Evolutionary conservation across 345 rosid genomes (phyloP).

Genomic region (Iberis pinnata): DNA sequence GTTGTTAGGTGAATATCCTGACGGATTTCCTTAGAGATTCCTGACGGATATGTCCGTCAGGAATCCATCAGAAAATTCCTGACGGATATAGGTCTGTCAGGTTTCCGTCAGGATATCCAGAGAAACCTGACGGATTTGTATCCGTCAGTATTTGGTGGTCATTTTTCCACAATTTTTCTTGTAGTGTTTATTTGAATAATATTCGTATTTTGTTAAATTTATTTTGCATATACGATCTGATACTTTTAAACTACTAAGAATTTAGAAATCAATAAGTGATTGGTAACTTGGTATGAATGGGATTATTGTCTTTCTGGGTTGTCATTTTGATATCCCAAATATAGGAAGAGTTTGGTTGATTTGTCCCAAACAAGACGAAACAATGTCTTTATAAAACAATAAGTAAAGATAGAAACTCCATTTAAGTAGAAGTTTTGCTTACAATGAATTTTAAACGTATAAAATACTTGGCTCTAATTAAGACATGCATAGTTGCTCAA

Average conservation of each 20-base stretch:
- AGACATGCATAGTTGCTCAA: constrained; percentile 22
- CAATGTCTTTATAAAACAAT: too few species aligned
- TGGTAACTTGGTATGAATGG: constrained; percentile 3
- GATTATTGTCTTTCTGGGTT: background rate
- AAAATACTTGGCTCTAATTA: constrained; percentile 6
- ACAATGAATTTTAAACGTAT: background rate
- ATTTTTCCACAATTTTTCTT: too few species aligned
- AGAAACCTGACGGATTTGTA: too few species aligned
- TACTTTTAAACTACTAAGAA: background rate
- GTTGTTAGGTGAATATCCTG: too few species aligned
- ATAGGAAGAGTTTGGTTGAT: too few species aligned
- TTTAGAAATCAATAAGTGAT: background rate
- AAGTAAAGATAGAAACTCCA: constrained; percentile 5
- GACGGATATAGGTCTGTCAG: too few species aligned
- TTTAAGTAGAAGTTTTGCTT: background rate
- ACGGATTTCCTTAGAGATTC: too few species aligned
- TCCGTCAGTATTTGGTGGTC: too few species aligned
- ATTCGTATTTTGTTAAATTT: background rate
- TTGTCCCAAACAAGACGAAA: too few species aligned
- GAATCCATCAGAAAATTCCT: too few species aligned
- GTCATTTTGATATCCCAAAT: constrained; percentile 12
- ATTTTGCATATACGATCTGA: background rate
- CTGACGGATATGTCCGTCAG: too few species aligned
- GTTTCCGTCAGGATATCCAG: too few species aligned
- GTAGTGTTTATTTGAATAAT: background rate